Base-by-base conservation (phyloP, 208 protist species). In the Acanthamoeba lenticulata region DNA sequence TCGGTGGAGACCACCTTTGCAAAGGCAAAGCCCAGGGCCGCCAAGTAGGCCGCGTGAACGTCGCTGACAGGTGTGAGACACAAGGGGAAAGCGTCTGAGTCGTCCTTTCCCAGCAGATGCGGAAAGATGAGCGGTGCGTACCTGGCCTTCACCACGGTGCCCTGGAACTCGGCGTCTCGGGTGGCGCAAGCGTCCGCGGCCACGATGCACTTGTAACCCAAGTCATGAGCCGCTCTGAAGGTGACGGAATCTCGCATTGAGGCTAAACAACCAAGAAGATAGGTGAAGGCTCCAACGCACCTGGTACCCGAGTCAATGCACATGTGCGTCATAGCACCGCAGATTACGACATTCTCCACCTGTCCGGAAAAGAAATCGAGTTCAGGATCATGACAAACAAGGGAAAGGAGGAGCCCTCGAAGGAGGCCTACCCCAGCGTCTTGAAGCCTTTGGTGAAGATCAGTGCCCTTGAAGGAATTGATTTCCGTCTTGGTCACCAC, bases 311-410 rank as follows among this genome's bases (percentile, higher is more conserved):
- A 45, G 40, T 94, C 92, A 34, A 94, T 72, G 36, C 91, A 94
- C 92, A 94, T 90, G 55, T 94, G 92, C n/a, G 52, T 94, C 92
- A 94, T 94, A 6, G 92, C 92, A 24, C 92, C 92, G 40, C 72
- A 86, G 17, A 94, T n/a, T 3, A 94, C 72, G 32, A 94, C 24
- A 38, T 94, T 94, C 7, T 94, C 81, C 32, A 94, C 38, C 72
- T 93, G 55, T 27, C 21, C 5, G 5, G 11, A 9, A 29, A 67
- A 1, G 17, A 62, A 52, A n/a, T 32, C 36, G 1, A 38, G 5
- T 17, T 40, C 44, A 86, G 1, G 1, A 42, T 52, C 40, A 11
- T 36, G 32, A 57, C 29, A 85, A 55, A 36, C 13, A 36, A n/a
- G n/a, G n/a, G n/a, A n/a, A 38, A 74, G 5, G 34, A 27, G 67